These are phyloP conservation scores for Penicillium brasilianum DNA, from an alignment of 2,329 filamentous ascomycete genomes.

Conservation along the genomic window DNA sequence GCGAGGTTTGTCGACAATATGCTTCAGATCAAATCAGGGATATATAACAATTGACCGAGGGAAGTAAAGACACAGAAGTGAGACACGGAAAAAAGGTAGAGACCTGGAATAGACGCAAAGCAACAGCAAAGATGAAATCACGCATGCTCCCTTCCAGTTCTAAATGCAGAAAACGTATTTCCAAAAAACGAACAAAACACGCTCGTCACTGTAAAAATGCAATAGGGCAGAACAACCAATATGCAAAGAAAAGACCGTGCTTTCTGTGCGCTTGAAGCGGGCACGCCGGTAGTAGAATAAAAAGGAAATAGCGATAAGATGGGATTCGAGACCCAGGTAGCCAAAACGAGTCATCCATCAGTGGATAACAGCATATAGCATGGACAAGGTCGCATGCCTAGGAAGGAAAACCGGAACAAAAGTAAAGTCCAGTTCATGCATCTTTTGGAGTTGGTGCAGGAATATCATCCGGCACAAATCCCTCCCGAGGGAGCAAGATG, in stretches of 20 bases:
- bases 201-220: slow-evolving; percentile 36
- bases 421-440: too few species aligned
- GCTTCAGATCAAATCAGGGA: slow-evolving; percentile 36
- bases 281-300: not conserved
- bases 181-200: slow-evolving; percentile 32
- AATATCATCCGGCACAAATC: not conserved
- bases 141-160: slow-evolving; percentile 33
- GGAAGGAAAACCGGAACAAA: not conserved
- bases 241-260: slow-evolving; percentile 22
- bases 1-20: slow-evolving; percentile 25
- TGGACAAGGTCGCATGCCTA: not conserved
- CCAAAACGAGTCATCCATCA: not conserved
- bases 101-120: slow-evolving; percentile 17
- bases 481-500: not conserved
- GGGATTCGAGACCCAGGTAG: too few species aligned
- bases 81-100: slow-evolving; percentile 12
- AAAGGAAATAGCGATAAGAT: not conserved
- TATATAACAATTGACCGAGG: slow-evolving; percentile 29
- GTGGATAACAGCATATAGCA: too few species aligned
- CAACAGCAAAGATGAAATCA: slow-evolving; percentile 24
- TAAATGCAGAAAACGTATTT: slow-evolving; percentile 33
- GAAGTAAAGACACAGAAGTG: slow-evolving; percentile 20
- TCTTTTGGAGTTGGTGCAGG: not conserved
- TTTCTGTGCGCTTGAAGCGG: slow-evolving; percentile 11
- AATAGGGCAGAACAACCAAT: slow-evolving; percentile 28